Conservation (phyloP, 2,329 filamentous ascomycete genomes). For the Stylonectria norvegica region DNA sequence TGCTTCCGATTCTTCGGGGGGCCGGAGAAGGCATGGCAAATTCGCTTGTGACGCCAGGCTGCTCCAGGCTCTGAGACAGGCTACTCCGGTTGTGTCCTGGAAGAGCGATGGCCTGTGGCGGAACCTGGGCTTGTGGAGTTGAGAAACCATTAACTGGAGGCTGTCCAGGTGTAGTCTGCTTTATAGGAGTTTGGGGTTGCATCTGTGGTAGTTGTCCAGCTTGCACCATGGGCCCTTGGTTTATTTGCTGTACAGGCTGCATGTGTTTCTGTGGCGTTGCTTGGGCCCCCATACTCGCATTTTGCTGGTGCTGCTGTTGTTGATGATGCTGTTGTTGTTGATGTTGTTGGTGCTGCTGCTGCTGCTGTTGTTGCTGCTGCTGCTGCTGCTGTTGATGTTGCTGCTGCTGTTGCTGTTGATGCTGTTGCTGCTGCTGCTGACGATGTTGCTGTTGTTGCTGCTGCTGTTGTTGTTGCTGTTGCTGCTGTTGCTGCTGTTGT, state of each 20-base stretch:
- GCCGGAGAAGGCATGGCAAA: conserved; percentile 46
- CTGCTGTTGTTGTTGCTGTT: conserved; percentile 33
- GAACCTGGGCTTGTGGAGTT: conserved; percentile 31
- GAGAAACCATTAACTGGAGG: conserved; percentile 37
- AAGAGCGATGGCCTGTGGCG: conserved; percentile 18
- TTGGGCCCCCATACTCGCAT: conserved; percentile 22
- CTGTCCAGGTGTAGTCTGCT: conserved; percentile 42
- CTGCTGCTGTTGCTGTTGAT: conserved; percentile 31
- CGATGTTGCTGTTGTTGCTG: conserved; percentile 38
- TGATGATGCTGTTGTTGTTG: conserved; percentile 31
- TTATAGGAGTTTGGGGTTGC: conserved; percentile 38
- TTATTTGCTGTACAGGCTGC: conserved; percentile 30
- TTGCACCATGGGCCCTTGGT: conserved; percentile 38
- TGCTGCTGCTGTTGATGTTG: conserved; percentile 32
- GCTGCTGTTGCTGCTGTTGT: conserved; percentile 36
- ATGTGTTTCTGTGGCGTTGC: conserved; percentile 35
- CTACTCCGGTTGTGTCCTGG: conserved; percentile 46
- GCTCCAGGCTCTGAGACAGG: conserved; percentile 50
- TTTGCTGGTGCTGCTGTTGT: conserved; percentile 18
- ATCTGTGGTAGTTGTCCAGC: conserved; percentile 24
- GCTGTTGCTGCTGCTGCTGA: conserved; percentile 32
- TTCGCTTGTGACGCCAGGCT: conserved; percentile 30
- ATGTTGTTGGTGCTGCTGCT: conserved; percentile 45
- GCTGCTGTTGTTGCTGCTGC: conserved; percentile 36
- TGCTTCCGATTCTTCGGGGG: conserved; percentile 38